A percentile compares a stretch with the other conserved stretches of the same genome.
Evolutionary conservation across 23 red algal genomes (phyloP).

Genomic region (Gracilariopsis chorda): DNA sequence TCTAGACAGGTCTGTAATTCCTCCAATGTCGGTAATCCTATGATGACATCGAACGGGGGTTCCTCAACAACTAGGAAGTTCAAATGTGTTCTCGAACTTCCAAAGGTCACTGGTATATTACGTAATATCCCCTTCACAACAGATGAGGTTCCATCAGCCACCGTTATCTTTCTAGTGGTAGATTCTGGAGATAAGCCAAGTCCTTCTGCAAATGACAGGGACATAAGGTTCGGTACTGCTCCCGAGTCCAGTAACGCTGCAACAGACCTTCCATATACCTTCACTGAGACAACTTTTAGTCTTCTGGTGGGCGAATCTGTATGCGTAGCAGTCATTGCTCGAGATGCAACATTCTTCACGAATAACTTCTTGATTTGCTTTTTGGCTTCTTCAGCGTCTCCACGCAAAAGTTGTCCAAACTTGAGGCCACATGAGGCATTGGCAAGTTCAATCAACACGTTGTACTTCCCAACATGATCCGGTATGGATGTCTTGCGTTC

Average conservation of each 20-base stretch:
- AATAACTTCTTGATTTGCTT: not conserved
- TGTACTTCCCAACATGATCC: conserved; percentile 4
- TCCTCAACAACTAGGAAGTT: conserved; percentile 9
- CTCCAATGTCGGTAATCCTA: not conserved
- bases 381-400: not conserved
- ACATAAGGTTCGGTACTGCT: not conserved
- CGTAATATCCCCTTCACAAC: not conserved
- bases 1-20: not conserved
- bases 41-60: conserved; percentile 3
- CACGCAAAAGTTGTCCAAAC: conserved; percentile 13
- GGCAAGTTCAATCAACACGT: not conserved
- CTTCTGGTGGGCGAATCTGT: not conserved
- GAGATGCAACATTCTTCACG: not conserved
- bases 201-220: not conserved
- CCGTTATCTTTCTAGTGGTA: not conserved
- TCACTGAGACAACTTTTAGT: conserved; percentile 10
- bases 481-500: too few relatives aligned
- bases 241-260: not conserved
- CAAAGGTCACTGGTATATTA: not conserved
- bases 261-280: not conserved
- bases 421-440: not conserved
- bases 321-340: not conserved
- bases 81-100: not conserved
- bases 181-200: not conserved
- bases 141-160: not conserved